Evolutionary conservation across 768 basidiomycete species (phyloP).

Genomic region (Mycena galericulata): DNA sequence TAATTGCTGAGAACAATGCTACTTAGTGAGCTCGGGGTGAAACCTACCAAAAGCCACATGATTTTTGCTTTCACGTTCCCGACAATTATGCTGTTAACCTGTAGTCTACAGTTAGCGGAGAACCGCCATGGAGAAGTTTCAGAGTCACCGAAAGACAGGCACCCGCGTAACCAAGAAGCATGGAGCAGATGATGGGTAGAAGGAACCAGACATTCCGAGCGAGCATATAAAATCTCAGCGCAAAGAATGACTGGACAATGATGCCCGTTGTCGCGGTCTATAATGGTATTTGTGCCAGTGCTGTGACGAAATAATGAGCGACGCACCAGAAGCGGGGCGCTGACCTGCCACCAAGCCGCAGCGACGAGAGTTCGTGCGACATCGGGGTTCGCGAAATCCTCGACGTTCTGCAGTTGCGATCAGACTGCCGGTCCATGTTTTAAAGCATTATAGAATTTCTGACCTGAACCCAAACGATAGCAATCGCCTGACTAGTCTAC

Average conservation of each 20-base stretch:
- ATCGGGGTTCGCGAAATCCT: slow-evolving; percentile 28
- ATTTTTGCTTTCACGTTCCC: slow-evolving; percentile 27
- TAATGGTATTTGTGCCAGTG: not conserved
- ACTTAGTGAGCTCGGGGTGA: not conserved
- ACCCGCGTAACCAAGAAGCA: slow-evolving; percentile 30
- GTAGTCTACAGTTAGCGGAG: not conserved
- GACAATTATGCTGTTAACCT: slow-evolving; percentile 28
- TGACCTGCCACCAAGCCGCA: slow-evolving; percentile 32
- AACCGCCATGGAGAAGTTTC: not conserved
- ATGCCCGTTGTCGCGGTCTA: slow-evolving; percentile 24
- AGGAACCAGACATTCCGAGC: slow-evolving; percentile 9
- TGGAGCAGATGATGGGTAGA: slow-evolving; percentile 13
- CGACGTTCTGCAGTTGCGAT: not conserved
- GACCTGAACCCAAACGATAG: slow-evolving; percentile 28
- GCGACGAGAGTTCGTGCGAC: slow-evolving; percentile 27
- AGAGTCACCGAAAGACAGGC: slow-evolving; percentile 14
- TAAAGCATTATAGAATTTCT: not conserved
- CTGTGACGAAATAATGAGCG: not conserved
- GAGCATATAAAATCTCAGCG: slow-evolving; percentile 27
- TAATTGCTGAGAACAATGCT: too few species aligned
- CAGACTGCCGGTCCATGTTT: not conserved
- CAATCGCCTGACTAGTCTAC: slow-evolving; percentile 27
- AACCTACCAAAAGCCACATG: slow-evolving; percentile 30
- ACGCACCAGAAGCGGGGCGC: slow-evolving; percentile 22
- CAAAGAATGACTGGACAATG: slow-evolving; percentile 32